Evolutionary conservation across 805 yeast genomes (phyloP).

Genomic region (Maudiozyma turicensis): DNA sequence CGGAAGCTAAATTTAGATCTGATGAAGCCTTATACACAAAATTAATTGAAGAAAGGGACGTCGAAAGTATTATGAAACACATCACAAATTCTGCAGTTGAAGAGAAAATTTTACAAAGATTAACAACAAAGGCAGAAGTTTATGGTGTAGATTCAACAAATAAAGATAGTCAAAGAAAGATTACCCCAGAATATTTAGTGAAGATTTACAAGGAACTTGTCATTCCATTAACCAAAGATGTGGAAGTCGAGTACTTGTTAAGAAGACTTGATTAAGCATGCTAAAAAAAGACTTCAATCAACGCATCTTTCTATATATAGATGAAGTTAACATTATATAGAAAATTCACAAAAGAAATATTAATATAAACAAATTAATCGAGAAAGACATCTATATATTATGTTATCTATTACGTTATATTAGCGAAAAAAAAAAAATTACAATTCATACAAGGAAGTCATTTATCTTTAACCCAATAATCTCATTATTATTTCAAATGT

Average conservation of each 20-base stretch:
- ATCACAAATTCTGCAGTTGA: slow-evolving; percentile 88
- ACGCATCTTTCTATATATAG: background rate
- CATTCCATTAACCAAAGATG: slow-evolving; percentile 90
- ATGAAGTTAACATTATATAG: background rate
- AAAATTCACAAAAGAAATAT: background rate
- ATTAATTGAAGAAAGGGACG: slow-evolving; percentile 57
- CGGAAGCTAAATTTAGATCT: slow-evolving; percentile 78
- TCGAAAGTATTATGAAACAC: slow-evolving; percentile 61
- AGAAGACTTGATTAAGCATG: slow-evolving; percentile 55
- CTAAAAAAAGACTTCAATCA: background rate
- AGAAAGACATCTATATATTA: background rate
- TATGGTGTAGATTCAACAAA: slow-evolving; percentile 86
- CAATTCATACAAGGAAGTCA: no score
- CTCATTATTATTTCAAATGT: slow-evolving; percentile 90
- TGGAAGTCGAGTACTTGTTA: slow-evolving; percentile 84
- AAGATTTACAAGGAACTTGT: slow-evolving; percentile 77
- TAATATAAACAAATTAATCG: background rate
- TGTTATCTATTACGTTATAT: background rate
- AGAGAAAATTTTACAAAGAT: slow-evolving; percentile 66
- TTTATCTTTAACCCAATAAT: slow-evolving; percentile 33
- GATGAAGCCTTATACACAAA: slow-evolving; percentile 55
- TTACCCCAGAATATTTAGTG: slow-evolving; percentile 75
- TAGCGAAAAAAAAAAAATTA: background rate
- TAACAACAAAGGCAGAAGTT: slow-evolving; percentile 69
- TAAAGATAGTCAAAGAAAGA: slow-evolving; percentile 63